Evolutionary conservation across 2,329 filamentous ascomycete genomes (phyloP).

Genomic region (Amauroascus verrucosus): DNA sequence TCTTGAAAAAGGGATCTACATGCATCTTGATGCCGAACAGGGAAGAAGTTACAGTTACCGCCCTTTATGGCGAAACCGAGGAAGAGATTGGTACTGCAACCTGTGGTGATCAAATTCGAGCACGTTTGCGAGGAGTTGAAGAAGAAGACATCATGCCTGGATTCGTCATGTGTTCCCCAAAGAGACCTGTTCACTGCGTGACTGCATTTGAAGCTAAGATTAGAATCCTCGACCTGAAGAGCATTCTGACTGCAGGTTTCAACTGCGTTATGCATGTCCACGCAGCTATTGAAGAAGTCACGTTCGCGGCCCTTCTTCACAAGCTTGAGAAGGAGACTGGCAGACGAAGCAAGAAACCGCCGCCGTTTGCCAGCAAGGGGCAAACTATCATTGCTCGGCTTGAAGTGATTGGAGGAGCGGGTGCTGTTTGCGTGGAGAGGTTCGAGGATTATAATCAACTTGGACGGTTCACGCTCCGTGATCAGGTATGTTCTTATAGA

Average conservation of each 20-base stretch:
- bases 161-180: constrained; percentile 91
- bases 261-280: constrained; percentile 98
- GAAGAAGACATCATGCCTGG: constrained; percentile 94
- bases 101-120: constrained; percentile 87
- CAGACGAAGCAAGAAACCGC: constrained; percentile 84
- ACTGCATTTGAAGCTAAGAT: constrained; percentile 90
- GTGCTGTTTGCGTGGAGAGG: constrained; percentile 80
- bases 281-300: constrained; percentile 94
- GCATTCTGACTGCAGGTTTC: constrained; percentile 85
- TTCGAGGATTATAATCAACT: constrained; percentile 96
- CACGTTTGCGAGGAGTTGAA: constrained; percentile 87
- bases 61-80: constrained; percentile 90
- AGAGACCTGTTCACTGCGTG: constrained; percentile 87
- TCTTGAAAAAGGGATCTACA: constrained; percentile 77
- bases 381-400: constrained; percentile 85
- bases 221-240: constrained; percentile 86
- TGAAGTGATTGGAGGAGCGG: constrained; percentile 74
- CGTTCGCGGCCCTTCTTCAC: constrained; percentile 76
- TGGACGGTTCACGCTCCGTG: constrained; percentile 79
- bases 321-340: constrained; percentile 91
- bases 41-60: constrained; percentile 66
- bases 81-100: constrained; percentile 74
- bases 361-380: constrained; percentile 72
- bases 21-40: constrained; percentile 95
- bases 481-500: constrained; percentile 53